These are phyloP conservation scores for Smithsoniella earleae DNA, from an alignment of 163 green algal genomes.

Conservation along the genomic window DNA sequence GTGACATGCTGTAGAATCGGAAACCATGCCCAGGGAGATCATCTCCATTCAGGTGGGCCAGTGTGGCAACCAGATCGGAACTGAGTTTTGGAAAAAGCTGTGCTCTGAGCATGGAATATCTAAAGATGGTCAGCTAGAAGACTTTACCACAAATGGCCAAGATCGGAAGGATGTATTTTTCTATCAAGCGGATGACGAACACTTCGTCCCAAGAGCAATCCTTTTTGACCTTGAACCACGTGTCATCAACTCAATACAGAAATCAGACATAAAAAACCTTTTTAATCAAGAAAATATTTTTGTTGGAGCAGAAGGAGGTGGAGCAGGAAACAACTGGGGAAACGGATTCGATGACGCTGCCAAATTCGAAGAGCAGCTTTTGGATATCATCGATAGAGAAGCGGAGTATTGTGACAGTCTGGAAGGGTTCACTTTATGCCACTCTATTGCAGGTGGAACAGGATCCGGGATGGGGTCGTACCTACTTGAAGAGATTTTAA, in stretches of 20 bases:
- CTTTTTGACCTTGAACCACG: conserved; percentile 93
- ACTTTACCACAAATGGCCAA: conserved; percentile 71
- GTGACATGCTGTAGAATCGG: too few species aligned
- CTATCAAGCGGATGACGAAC: conserved; percentile 98
- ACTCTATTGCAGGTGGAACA: conserved; percentile 95
- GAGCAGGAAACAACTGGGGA: conserved; percentile 98
- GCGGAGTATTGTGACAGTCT: conserved; percentile 93
- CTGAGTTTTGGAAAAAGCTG: conserved; percentile 95
- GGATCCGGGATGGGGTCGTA: conserved; percentile 93
- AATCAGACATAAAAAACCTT: conserved; percentile 80
- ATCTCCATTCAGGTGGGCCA: conserved; percentile 97
- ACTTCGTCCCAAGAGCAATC: conserved; percentile 90
- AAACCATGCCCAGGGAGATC: conserved; percentile 92
- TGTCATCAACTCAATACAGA: conserved; percentile 96
- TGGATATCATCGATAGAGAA: conserved; percentile 99
- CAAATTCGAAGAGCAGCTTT: conserved; percentile 79
- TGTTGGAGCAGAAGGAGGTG: conserved; percentile 85
- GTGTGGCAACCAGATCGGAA: conserved; percentile 93
- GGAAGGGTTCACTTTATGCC: conserved; percentile 93
- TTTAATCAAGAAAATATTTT: conserved; percentile 99
- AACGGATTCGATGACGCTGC: conserved; percentile 87
- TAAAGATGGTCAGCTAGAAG: conserved; percentile 87
- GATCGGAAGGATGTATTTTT: conserved; percentile 99
- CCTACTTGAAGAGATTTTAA: conserved; percentile 86
- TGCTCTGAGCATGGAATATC: conserved; percentile 95